A percentile compares a stretch with the other conserved stretches of the same genome.
phyloP scores from a whole-genome alignment of 768 basidiomycete genomes.

The Rhizopogon vesiculosus region DNA sequence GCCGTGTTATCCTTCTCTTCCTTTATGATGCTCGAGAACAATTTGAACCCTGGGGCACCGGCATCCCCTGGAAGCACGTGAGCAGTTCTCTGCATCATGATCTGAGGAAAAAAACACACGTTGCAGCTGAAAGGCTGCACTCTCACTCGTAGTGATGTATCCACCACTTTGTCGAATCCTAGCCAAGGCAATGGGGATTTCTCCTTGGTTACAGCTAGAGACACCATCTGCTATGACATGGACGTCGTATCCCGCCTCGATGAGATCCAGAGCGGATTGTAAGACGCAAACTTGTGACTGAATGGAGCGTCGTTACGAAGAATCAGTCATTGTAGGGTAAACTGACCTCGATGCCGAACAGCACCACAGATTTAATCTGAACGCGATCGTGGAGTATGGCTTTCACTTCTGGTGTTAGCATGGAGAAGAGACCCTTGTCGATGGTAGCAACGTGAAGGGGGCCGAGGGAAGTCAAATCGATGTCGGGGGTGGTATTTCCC shows the following conservation, averaged over 20 bases:
- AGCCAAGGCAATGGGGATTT: conserved; percentile 71
- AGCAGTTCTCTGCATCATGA: conserved; percentile 10
- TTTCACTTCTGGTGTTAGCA: conserved; percentile 69
- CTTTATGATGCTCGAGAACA: conserved; percentile 69
- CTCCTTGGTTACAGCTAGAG: conserved; percentile 75
- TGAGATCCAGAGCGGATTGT: conserved; percentile 74
- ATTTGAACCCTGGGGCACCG: conserved; percentile 58
- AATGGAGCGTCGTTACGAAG: neutral
- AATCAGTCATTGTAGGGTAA: neutral
- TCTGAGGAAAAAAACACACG: conserved; percentile 29
- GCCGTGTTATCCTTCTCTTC: conserved; percentile 67
- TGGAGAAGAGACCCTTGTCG: conserved; percentile 82
- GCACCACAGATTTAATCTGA: conserved; percentile 53
- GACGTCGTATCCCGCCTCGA: conserved; percentile 44
- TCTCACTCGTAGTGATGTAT: conserved; percentile 76
- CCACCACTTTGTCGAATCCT: conserved; percentile 72
- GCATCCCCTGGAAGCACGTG: conserved; percentile 48
- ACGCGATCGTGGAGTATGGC: conserved; percentile 43
- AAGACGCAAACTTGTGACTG: conserved; percentile 89
- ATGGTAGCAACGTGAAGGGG: conserved; percentile 54
- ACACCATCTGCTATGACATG: conserved; percentile 83
- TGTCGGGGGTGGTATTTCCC: conserved; percentile 61
- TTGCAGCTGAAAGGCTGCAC: conserved; percentile 73
- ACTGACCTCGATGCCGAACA: conserved; percentile 87
- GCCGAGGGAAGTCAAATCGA: conserved; percentile 51